phyloP scores from a whole-genome alignment of 2,329 filamentous ascomycete species.

The Colletotrichum liaoningense region DNA sequence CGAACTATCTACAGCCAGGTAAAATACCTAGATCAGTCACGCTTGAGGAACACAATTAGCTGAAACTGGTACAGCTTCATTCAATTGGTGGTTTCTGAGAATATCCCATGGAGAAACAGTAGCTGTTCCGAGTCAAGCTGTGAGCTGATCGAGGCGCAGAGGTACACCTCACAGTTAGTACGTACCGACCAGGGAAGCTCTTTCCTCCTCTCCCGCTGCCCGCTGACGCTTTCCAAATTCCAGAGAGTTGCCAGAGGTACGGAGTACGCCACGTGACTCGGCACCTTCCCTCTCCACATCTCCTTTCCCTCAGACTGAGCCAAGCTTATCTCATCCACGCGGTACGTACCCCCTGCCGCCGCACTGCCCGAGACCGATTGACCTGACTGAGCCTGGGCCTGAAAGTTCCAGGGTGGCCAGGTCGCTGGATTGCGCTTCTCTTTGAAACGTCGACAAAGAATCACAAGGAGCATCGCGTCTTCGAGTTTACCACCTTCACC shows the following conservation, averaged over 20 bases:
- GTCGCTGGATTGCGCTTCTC: constrained; percentile 23
- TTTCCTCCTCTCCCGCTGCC: neutral
- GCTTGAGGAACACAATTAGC: neutral
- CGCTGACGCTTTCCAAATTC: neutral
- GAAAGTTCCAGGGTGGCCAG: constrained; percentile 36
- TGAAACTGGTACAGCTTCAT: neutral
- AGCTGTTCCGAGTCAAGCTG: constrained; percentile 13
- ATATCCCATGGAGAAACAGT: constrained; percentile 10
- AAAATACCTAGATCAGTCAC: neutral
- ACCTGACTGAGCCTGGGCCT: constrained; percentile 28
- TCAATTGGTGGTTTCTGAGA: neutral
- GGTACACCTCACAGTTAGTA: neutral
- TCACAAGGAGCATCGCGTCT: constrained; percentile 11
- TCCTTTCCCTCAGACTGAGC: neutral
- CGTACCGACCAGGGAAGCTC: constrained; percentile 2
- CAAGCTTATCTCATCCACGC: neutral
- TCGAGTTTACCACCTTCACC: neutral
- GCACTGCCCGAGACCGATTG: constrained; percentile 27
- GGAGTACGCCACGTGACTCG: neutral
- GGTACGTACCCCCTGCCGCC: constrained; percentile 31
- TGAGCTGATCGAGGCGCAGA: neutral
- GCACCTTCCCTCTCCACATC: neutral
- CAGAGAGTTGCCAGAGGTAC: no score
- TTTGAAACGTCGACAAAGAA: constrained; percentile 37
- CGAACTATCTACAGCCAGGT: neutral